Conservation (phyloP, 2,329 filamentous ascomycete species). For the Monosporascus sp. region DNA sequence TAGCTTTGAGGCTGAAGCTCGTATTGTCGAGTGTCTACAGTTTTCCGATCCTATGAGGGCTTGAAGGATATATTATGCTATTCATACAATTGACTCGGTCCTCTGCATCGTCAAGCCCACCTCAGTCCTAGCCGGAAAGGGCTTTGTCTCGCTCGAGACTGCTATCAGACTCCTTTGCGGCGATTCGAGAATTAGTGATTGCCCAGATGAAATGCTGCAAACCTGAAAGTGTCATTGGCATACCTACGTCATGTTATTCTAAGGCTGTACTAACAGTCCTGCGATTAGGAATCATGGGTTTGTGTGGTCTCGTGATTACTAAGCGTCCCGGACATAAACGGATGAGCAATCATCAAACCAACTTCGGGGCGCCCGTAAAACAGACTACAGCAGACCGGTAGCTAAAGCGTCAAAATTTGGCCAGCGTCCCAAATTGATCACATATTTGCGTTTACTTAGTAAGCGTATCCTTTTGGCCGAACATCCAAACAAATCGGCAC, state of each 20-base stretch:
- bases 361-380: no score
- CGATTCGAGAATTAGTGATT: background rate
- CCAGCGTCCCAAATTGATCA: background rate
- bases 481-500: background rate
- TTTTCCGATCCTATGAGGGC: conserved; percentile 18
- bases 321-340: background rate
- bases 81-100: background rate
- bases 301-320: background rate
- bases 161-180: background rate
- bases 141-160: background rate
- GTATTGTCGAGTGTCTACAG: conserved; percentile 18
- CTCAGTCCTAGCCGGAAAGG: no score
- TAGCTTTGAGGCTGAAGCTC: conserved; percentile 23
- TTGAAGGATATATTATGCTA: background rate
- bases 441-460: background rate
- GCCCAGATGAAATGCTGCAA: background rate
- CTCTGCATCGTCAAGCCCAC: no score
- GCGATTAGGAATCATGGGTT: background rate
- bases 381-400: no score
- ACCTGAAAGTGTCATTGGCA: background rate
- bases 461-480: background rate
- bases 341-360: no score
- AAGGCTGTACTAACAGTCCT: background rate
- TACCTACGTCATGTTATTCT: background rate
- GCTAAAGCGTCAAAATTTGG: no score